Percentiles rank a stretch among this genome's conserved stretches.
These are phyloP conservation scores for Hepatocystis sp. DNA, from an alignment of 169 alveolate species.

Conservation along the genomic window DNA sequence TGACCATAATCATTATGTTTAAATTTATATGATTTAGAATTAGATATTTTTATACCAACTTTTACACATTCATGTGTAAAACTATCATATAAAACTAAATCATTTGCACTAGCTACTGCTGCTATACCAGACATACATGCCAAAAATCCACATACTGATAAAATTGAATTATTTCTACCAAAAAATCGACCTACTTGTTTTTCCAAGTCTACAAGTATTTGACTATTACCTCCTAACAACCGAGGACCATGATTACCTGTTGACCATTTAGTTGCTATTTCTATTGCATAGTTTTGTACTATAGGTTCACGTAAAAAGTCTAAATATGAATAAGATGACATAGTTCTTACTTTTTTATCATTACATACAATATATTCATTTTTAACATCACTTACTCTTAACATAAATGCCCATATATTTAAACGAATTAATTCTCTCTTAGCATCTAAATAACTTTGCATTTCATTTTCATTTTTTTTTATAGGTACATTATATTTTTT, in stretches of 20 bases:
- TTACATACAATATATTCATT: slow-evolving; percentile 78
- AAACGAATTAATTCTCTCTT: slow-evolving; percentile 73
- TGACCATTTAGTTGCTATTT: slow-evolving; percentile 81
- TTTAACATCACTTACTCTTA: slow-evolving; percentile 78
- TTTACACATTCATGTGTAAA: slow-evolving; percentile 83
- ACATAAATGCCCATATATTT: slow-evolving; percentile 84
- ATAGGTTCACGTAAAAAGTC: slow-evolving; percentile 81
- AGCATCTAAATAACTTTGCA: slow-evolving; percentile 80
- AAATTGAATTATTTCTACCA: slow-evolving; percentile 84
- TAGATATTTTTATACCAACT: slow-evolving; percentile 80
- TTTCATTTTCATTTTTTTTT: slow-evolving; percentile 79
- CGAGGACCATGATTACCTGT: slow-evolving; percentile 89
- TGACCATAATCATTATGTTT: slow-evolving; percentile 84
- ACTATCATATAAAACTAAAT: slow-evolving; percentile 77
- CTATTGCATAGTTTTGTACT: slow-evolving; percentile 85
- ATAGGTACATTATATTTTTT: slow-evolving; percentile 77
- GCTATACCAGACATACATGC: slow-evolving; percentile 85
- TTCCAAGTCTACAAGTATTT: slow-evolving; percentile 82
- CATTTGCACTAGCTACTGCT: slow-evolving; percentile 81
- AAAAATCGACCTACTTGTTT: slow-evolving; percentile 77
- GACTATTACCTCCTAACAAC: slow-evolving; percentile 85
- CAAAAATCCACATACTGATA: slow-evolving; percentile 82
- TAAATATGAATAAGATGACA: slow-evolving; percentile 84
- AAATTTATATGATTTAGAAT: slow-evolving; percentile 81
- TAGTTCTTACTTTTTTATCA: slow-evolving; percentile 78